Percentiles rank a stretch among this genome's conserved stretches.
phyloP scores from a whole-genome alignment of 805 yeast species.

The Saturnispora ahearnii region DNA sequence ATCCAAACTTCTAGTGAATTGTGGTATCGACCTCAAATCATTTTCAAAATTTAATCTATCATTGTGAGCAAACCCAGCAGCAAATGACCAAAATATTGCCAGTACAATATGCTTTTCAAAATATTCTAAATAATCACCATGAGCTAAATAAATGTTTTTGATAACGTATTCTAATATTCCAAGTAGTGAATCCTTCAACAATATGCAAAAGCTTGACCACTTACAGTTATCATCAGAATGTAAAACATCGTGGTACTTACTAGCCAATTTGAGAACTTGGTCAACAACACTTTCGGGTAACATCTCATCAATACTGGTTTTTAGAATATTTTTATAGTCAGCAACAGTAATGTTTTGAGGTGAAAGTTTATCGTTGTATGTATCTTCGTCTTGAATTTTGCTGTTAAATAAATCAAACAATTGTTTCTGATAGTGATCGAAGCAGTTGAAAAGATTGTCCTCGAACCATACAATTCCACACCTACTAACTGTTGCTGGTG shows the following conservation, averaged over 20 bases:
- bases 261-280: neutral
- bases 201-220: slow-evolving; percentile 29
- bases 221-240: neutral
- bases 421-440: slow-evolving; percentile 10
- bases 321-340: slow-evolving; percentile 6
- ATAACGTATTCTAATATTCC: slow-evolving; percentile 17
- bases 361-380: slow-evolving; percentile 2
- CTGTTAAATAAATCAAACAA: slow-evolving; percentile 12
- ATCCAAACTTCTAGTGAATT: slow-evolving; percentile 9
- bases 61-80: slow-evolving; percentile 42
- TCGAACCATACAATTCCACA: slow-evolving; percentile 84
- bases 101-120: slow-evolving; percentile 29
- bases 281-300: neutral
- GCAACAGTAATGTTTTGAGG: neutral
- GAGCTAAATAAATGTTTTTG: slow-evolving; percentile 18
- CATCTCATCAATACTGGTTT: slow-evolving; percentile 4
- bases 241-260: slow-evolving; percentile 1
- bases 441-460: slow-evolving; percentile 11
- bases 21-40: slow-evolving; percentile 20
- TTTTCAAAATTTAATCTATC: slow-evolving; percentile 34
- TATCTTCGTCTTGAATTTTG: slow-evolving; percentile 12
- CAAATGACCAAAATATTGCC: slow-evolving; percentile 52
- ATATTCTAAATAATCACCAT: slow-evolving; percentile 25
- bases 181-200: slow-evolving; percentile 32
- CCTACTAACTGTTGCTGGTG: slow-evolving; percentile 87